phyloP scores from a whole-genome alignment of 306 rosid genomes.

The Trifolium subterraneum region DNA sequence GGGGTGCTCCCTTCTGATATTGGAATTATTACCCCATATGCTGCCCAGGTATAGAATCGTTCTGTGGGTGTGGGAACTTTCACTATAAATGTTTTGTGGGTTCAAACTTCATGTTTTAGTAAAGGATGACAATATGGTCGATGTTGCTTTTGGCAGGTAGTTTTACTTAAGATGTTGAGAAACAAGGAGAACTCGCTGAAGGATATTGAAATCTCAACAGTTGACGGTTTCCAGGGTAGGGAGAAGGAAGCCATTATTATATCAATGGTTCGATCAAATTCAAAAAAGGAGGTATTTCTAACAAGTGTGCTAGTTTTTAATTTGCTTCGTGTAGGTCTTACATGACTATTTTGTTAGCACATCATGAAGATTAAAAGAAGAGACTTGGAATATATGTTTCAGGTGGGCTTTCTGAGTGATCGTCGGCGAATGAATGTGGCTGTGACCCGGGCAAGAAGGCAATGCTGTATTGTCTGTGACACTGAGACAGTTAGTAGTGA shows the following conservation, averaged over 20 bases:
- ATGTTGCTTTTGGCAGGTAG: constrained; percentile 66
- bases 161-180: constrained; percentile 78
- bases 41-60: constrained; percentile 76
- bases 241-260: constrained; percentile 96
- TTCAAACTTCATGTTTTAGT: constrained; percentile 22
- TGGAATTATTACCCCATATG: constrained; percentile 95
- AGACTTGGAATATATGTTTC: constrained; percentile 42
- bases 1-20: constrained; percentile 92
- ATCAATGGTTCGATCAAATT: constrained; percentile 96
- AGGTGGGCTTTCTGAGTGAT: constrained; percentile 99
- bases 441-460: constrained; percentile 94
- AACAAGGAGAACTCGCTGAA: constrained; percentile 75
- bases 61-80: constrained; percentile 36
- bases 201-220: constrained; percentile 91
- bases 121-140: constrained; percentile 29
- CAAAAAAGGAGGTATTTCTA: constrained; percentile 78
- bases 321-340: constrained; percentile 27
- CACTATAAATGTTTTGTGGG: constrained; percentile 7
- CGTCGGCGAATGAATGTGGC: constrained; percentile 98
- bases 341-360: constrained; percentile 5
- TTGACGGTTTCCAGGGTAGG: constrained; percentile 98
- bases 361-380: constrained; percentile 3
- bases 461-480: constrained; percentile 90
- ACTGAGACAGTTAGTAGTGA: constrained; percentile 82
- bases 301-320: constrained; percentile 21